A percentile compares a stretch with the other conserved stretches of the same genome.
Conservation (phyloP, 2,329 filamentous ascomycete species). For the Emydomyces testavorans region DNA sequence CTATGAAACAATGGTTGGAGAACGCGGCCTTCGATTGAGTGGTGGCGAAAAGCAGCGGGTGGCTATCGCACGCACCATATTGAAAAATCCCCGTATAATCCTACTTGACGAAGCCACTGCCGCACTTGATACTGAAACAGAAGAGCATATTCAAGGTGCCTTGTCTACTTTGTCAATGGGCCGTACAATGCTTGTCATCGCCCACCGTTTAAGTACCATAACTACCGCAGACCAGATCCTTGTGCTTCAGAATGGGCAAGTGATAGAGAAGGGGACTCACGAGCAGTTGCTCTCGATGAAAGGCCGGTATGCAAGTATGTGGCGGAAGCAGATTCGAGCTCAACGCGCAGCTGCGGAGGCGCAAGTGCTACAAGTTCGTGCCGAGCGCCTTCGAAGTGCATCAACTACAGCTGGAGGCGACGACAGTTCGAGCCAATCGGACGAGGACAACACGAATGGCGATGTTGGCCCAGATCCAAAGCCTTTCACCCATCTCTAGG, state of each 20-base stretch:
- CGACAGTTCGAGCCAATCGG: slow-evolving; percentile 40
- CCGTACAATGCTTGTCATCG: slow-evolving; percentile 89
- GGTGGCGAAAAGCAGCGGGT: slow-evolving; percentile 91
- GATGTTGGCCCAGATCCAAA: slow-evolving; percentile 2
- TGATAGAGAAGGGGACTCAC: slow-evolving; percentile 69
- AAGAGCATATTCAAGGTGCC: slow-evolving; percentile 83
- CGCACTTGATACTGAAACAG: slow-evolving; percentile 80
- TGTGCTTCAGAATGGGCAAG: slow-evolving; percentile 63
- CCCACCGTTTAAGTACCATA: slow-evolving; percentile 76
- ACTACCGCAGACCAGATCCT: slow-evolving; percentile 77
- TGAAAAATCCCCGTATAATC: slow-evolving; percentile 85
- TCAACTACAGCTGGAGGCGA: slow-evolving; percentile 30
- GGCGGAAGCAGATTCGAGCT: slow-evolving; percentile 75
- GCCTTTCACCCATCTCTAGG: slow-evolving; percentile 12
- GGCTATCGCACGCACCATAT: slow-evolving; percentile 81
- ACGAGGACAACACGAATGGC: slow-evolving; percentile 30
- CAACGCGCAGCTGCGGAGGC: slow-evolving; percentile 57
- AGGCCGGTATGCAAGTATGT: slow-evolving; percentile 73
- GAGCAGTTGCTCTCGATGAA: slow-evolving; percentile 58
- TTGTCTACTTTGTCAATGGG: slow-evolving; percentile 70
- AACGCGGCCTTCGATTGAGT: slow-evolving; percentile 73
- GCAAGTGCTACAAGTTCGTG: slow-evolving; percentile 35
- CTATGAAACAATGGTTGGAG: slow-evolving; percentile 82
- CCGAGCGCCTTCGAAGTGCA: slow-evolving; percentile 34
- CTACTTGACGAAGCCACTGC: slow-evolving; percentile 85